phyloP scores from a whole-genome alignment of 2,329 filamentous ascomycete species.

The Beauveria pseudobassiana region DNA sequence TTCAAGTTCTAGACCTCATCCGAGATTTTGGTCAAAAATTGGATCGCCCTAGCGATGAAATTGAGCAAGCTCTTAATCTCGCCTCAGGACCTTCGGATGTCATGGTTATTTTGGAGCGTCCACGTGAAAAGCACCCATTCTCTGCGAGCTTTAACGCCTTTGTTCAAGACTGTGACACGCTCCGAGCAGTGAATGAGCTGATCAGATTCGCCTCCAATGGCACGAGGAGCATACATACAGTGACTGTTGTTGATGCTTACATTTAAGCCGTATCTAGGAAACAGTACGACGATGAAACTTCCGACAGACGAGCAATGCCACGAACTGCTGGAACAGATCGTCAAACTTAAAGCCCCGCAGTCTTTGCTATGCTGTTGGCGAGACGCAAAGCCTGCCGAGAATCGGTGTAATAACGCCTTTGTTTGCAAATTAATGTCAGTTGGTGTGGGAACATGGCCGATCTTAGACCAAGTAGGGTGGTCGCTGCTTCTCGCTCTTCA shows the following conservation, averaged over 20 bases:
- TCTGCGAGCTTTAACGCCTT: not conserved
- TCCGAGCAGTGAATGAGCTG: not conserved
- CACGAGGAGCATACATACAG: not conserved
- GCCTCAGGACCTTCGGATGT: not conserved
- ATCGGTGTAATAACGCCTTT: not conserved
- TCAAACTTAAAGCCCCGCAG: not conserved
- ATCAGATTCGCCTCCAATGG: not conserved
- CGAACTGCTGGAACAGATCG: not conserved
- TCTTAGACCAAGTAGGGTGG: not conserved
- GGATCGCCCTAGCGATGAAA: not conserved
- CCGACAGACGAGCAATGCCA: not conserved
- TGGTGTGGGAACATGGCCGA: not conserved
- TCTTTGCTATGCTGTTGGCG: not conserved
- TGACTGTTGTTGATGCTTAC: not conserved
- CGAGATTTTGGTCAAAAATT: not conserved
- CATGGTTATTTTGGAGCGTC: not conserved
- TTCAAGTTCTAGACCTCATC: not conserved
- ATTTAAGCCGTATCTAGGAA: not conserved
- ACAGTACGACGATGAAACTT: not conserved
- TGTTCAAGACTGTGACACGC: not conserved
- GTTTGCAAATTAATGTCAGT: not conserved
- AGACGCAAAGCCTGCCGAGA: fast-evolving
- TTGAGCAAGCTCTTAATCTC: not conserved
- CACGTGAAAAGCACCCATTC: not conserved
- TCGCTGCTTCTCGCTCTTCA: not conserved